Evolutionary conservation across 352 stramenopile species (phyloP), one percentile per base, ranked within the genome.

Genomic region (Blastocystis sp.): DNA sequence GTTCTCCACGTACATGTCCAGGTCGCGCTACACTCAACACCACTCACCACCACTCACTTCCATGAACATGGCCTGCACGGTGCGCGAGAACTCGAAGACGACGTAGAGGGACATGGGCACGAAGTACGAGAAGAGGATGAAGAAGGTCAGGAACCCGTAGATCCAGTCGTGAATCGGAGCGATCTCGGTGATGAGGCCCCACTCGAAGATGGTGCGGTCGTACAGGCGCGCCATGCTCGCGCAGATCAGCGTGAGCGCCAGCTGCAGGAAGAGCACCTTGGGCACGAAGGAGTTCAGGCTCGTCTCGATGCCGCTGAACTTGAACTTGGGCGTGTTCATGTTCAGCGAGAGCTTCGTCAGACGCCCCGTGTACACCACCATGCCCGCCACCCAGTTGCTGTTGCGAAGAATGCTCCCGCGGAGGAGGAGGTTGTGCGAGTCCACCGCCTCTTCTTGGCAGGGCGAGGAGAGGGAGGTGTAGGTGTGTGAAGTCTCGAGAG

Each of bases 331-430:
- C 2, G 67, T 66, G 45, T 89, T 80, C 81, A 88, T 80, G 51
- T 91, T 91, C 39, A 91, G 33, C 1, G 29, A 59, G 4, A 88
- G 51, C 81, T 96, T 96, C 1, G 94, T 96, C 80, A 96, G 93
- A 13, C 91, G 88, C 0, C 94, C 94, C 26, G 95, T 98, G 91
- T 97, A 98, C 76, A 97, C 95, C 24, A 97, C 95, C 2, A 98
- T 31, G 39, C 96, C 96, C 65, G 97, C 92, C 10, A 96, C 93
- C 93, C 95, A 98, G 51, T 97, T 93, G 26, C 95, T 98, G 92
- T 98, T 98, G 62, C 96, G 93, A 2, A 98, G 90, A 9, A 95
- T 93, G 74, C 95, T 97, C 16, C 96, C 96, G 37, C 96, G 94
- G 6, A 98, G 92, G 29, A 98, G 92, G 41, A 98, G 91, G 88